A percentile compares a stretch with the other conserved stretches of the same genome.
These are phyloP conservation scores for Secale cereale DNA, from an alignment of 176 grass and related monocot species.

Conservation along the genomic window DNA sequence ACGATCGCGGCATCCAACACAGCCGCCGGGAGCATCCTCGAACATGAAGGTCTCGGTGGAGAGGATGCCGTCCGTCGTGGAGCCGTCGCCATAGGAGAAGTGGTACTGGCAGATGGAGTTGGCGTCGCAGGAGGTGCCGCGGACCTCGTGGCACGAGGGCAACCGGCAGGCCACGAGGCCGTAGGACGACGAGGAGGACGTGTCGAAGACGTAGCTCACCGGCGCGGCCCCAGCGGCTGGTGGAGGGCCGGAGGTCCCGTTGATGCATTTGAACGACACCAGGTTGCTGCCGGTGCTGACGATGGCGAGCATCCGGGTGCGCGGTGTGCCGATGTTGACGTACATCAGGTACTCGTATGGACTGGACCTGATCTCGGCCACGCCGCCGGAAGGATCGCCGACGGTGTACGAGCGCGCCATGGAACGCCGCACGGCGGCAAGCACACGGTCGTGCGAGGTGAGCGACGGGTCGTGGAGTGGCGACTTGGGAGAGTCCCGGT, in stretches of 20 bases:
- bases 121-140: constrained; percentile 18
- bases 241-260: neutral
- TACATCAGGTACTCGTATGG: constrained; percentile 48
- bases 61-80: neutral
- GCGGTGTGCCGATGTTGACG: constrained; percentile 41
- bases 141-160: neutral
- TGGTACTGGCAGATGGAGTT: constrained; percentile 29
- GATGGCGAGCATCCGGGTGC: constrained; percentile 28
- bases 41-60: neutral
- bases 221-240: neutral
- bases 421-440: constrained; percentile 36
- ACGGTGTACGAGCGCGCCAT: neutral
- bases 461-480: constrained; percentile 26
- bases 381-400: neutral
- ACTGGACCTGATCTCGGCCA: constrained; percentile 30
- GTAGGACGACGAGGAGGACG: constrained; percentile 35
- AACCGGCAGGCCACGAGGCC: constrained; percentile 14
- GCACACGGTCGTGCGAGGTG: constrained; percentile 20
- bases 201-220: constrained; percentile 19
- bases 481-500: constrained; percentile 51
- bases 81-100: neutral
- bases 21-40: neutral
- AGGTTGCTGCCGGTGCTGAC: constrained; percentile 66
- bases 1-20: neutral
- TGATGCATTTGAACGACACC: constrained; percentile 45